Base-by-base conservation (phyloP, 208 protist species). In the Wallacemonas sp. region DNA sequence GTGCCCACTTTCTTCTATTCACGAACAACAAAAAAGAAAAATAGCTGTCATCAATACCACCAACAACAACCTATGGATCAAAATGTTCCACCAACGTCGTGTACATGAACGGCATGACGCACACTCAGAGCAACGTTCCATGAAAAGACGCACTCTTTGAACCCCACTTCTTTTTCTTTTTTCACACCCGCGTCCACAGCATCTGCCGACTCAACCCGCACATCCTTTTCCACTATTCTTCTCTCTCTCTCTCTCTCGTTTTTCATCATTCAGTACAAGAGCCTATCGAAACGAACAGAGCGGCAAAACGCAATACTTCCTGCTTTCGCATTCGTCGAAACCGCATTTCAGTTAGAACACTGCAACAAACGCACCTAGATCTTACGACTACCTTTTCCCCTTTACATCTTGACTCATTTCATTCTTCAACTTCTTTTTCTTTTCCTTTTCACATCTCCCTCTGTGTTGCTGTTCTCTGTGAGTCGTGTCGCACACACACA, bases 261-360 rank as follows among this genome's bases (percentile, higher is more conserved):
- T 71, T 63, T 54, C 38, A 30, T 11, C 61, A 26, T 55, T 56
- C 24, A 57, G 8, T 47, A 38, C n/a, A n/a, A n/a, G n/a, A n/a
- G n/a, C n/a, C n/a, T n/a, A n/a, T n/a, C n/a, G n/a, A n/a, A n/a
- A n/a, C n/a, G n/a, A n/a, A n/a, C n/a, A n/a, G n/a, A n/a, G n/a
- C n/a, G n/a, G n/a, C n/a, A n/a, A n/a, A n/a, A n/a, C n/a, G n/a
- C n/a, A n/a, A n/a, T n/a, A n/a, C n/a, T n/a, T n/a, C n/a, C n/a
- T n/a, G n/a, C n/a, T n/a, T n/a, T n/a, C n/a, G n/a, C n/a, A n/a
- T n/a, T n/a, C n/a, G n/a, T n/a, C n/a, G n/a, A n/a, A n/a, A n/a
- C n/a, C n/a, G n/a, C n/a, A n/a, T n/a, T n/a, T n/a, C n/a, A n/a
- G n/a, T n/a, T n/a, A n/a, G n/a, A n/a, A n/a, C n/a, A n/a, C n/a